Percentiles rank a stretch among this genome's conserved stretches.
phyloP scores from a whole-genome alignment of 108 stramenopile species.

The Hondaea fermentalgiana region DNA sequence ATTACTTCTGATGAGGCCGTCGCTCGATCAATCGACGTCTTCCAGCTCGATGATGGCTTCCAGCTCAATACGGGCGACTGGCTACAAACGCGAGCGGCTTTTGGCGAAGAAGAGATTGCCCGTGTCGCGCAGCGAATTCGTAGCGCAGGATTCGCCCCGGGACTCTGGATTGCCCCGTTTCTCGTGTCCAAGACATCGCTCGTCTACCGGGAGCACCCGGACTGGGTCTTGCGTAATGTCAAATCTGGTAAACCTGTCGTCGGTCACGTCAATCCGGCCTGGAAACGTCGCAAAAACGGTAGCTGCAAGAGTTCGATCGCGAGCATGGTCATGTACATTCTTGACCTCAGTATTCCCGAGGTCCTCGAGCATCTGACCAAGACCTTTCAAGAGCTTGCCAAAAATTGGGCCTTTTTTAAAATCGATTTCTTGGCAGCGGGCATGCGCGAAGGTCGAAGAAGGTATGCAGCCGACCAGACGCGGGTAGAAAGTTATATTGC shows the following conservation, averaged over 20 bases:
- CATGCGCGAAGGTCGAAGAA: neutral
- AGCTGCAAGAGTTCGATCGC: neutral
- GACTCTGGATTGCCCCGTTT: neutral
- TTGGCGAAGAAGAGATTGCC: neutral
- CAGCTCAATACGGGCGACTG: neutral
- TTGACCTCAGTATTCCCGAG: neutral
- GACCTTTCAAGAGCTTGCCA: neutral
- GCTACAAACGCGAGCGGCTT: neutral
- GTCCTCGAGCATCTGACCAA: neutral
- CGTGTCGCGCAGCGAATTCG: neutral
- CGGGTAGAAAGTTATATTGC: neutral
- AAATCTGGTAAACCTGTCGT: neutral
- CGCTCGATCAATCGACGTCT: neutral
- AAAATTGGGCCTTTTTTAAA: neutral
- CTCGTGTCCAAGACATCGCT: neutral
- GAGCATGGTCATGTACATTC: neutral
- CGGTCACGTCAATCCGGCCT: neutral
- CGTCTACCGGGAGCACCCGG: neutral
- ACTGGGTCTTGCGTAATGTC: neutral
- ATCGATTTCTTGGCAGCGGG: neutral
- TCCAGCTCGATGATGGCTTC: neutral
- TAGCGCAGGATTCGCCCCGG: neutral
- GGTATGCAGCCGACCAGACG: neutral
- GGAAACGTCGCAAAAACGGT: neutral
- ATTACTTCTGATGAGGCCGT: neutral